A percentile compares a stretch with the other conserved stretches of the same genome.
These are phyloP conservation scores for Nakaseomyces kungkrabaensis DNA, from an alignment of 1,139 yeast genomes.

Conservation along the genomic window DNA sequence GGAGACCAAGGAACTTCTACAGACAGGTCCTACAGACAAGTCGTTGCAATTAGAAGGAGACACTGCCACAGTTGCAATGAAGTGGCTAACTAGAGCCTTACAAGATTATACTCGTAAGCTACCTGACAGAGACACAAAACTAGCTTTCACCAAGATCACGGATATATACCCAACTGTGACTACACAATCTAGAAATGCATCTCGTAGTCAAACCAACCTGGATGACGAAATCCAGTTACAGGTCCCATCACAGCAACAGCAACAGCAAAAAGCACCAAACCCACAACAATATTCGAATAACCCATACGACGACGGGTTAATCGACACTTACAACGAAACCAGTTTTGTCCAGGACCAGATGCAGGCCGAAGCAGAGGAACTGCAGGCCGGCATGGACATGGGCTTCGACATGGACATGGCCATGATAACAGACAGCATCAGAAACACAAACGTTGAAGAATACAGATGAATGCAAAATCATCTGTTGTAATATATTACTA, in stretches of 20 bases:
- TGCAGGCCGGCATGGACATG: constrained; percentile 2
- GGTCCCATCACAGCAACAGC: background rate
- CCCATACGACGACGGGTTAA: background rate
- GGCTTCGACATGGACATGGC: constrained; percentile 3
- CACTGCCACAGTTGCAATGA: constrained; percentile 3
- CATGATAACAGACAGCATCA: constrained; percentile 2
- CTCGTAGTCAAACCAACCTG: background rate
- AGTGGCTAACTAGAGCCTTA: background rate
- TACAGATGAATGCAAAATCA: background rate
- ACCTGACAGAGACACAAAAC: background rate
- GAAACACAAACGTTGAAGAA: constrained; percentile 2
- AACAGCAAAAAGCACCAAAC: background rate
- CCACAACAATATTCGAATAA: background rate
- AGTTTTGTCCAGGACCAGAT: background rate
- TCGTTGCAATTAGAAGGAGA: constrained; percentile 1
- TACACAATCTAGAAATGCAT: background rate
- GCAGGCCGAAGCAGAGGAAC: constrained; percentile 1
- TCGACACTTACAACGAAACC: background rate
- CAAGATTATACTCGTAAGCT: background rate
- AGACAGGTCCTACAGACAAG: background rate
- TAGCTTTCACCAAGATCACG: background rate
- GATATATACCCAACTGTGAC: constrained; percentile 1
- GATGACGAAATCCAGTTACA: background rate
- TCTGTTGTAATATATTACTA: background rate
- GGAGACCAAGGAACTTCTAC: constrained; percentile 8